A percentile compares a stretch with the other conserved stretches of the same genome.
Conservation (phyloP, 208 protist genomes). For the Crithidia thermophila region DNA sequence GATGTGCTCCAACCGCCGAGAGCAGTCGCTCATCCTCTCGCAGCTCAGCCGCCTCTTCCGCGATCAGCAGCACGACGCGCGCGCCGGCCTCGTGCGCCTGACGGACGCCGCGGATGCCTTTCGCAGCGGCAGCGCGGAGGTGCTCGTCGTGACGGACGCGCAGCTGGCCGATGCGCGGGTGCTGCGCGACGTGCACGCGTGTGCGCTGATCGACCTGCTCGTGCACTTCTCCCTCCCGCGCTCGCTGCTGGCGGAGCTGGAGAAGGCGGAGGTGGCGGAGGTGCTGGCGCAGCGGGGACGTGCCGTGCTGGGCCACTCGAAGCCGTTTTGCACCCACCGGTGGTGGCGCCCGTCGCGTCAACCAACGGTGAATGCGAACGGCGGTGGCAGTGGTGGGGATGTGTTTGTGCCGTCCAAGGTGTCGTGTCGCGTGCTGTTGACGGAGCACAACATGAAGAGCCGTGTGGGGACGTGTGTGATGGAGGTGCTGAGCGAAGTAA, state of each 20-base stretch:
- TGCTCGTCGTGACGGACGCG: conserved; percentile 57
- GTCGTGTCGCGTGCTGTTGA: conserved; percentile 44
- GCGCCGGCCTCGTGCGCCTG: conserved; percentile 30
- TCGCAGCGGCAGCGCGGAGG: conserved; percentile 37
- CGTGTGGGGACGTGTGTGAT: conserved; percentile 42
- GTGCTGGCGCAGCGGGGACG: conserved; percentile 44
- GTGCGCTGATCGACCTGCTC: conserved; percentile 32
- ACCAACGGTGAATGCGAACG: too few relatives aligned
- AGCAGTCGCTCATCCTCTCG: conserved; percentile 56
- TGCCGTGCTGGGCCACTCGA: conserved; percentile 30
- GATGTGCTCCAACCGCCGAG: conserved; percentile 48
- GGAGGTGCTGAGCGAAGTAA: conserved; percentile 39
- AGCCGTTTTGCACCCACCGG: conserved; percentile 19
- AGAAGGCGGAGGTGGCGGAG: conserved; percentile 45
- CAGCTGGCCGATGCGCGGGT: conserved; percentile 48
- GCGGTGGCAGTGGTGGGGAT: neutral
- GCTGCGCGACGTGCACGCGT: conserved; percentile 27
- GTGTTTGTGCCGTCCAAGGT: conserved; percentile 27
- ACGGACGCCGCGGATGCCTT: conserved; percentile 41
- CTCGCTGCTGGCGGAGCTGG: conserved; percentile 40
- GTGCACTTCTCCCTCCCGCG: conserved; percentile 69
- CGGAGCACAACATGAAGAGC: conserved; percentile 64
- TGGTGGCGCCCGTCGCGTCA: conserved; percentile 12
- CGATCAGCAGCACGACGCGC: conserved; percentile 19
- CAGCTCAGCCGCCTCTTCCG: conserved; percentile 32